Evolutionary conservation across 1,139 yeast genomes (phyloP).

Genomic region (Candida sanyaensis): DNA sequence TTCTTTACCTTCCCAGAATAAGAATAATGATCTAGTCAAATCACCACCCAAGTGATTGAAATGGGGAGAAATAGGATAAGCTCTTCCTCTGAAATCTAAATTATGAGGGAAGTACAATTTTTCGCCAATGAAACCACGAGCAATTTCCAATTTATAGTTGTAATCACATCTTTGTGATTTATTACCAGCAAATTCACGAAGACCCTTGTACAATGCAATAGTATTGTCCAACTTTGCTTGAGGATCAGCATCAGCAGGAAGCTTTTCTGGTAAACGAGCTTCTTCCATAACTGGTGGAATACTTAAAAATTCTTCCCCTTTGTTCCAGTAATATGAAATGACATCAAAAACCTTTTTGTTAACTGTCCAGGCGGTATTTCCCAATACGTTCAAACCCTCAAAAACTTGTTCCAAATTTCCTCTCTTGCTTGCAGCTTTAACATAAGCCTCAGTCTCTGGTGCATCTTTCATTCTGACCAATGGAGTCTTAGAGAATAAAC

Average conservation of each 20-base stretch:
- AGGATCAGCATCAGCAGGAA: constrained; percentile 73
- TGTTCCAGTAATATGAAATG: constrained; percentile 82
- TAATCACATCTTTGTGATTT: constrained; percentile 92
- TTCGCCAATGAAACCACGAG: constrained; percentile 89
- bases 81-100: constrained; percentile 93
- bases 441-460: constrained; percentile 87
- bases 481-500: constrained; percentile 57
- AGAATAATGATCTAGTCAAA: constrained; percentile 78
- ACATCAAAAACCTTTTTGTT: constrained; percentile 70
- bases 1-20: constrained; percentile 85
- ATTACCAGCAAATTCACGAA: constrained; percentile 62
- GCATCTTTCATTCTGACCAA: constrained; percentile 81
- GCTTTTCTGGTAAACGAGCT: constrained; percentile 62
- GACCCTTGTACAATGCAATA: constrained; percentile 54
- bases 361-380: constrained; percentile 91
- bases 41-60: constrained; percentile 88
- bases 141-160: constrained; percentile 91
- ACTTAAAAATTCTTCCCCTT: constrained; percentile 75
- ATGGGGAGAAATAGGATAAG: constrained; percentile 88
- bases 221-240: constrained; percentile 68
- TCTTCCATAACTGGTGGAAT: constrained; percentile 68
- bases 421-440: constrained; percentile 78
- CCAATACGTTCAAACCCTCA: constrained; percentile 84
- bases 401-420: constrained; percentile 67
- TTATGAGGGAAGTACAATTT: constrained; percentile 92